Conservation (phyloP, 345 rosid genomes). For the Salix suchowensis region DNA sequence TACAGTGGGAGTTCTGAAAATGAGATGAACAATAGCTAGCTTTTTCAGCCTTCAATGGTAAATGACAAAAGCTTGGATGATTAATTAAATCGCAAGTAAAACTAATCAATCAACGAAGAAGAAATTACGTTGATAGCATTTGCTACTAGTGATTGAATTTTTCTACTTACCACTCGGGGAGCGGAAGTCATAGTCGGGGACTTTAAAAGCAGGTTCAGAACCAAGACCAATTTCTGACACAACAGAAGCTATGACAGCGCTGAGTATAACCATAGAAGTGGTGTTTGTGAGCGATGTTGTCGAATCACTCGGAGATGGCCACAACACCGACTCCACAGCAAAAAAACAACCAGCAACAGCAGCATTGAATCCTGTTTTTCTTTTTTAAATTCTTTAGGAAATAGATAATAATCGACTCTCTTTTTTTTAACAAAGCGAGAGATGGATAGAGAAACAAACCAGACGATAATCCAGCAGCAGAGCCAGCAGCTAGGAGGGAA, state of each 20-base stretch:
- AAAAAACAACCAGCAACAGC: constrained; percentile 98
- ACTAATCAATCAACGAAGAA: too few relatives aligned
- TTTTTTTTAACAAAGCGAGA: too few relatives aligned
- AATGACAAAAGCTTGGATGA: too few relatives aligned
- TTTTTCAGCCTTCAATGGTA: too few relatives aligned
- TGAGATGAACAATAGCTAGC: not conserved
- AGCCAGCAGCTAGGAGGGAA: constrained; percentile 85
- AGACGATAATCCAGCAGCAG: constrained; percentile 87
- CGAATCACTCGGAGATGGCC: constrained; percentile 69
- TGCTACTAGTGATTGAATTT: too few relatives aligned
- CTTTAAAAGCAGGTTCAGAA: constrained; percentile 82
- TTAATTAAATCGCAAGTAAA: too few relatives aligned
- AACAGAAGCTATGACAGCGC: constrained; percentile 83
- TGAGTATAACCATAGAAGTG: constrained; percentile 85
- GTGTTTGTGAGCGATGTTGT: constrained; percentile 64
- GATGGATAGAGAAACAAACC: constrained; percentile 37
- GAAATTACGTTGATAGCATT: too few relatives aligned
- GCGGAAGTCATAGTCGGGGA: constrained; percentile 87
- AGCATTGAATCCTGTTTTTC: constrained; percentile 72
- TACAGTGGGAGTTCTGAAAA: constrained; percentile 87
- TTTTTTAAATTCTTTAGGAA: too few relatives aligned
- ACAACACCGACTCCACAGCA: constrained; percentile 84
- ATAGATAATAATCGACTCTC: not conserved
- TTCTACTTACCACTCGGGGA: constrained; percentile 63
- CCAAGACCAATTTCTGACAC: constrained; percentile 87